Evolutionary conservation across 1,284 basidiomycete species (phyloP).

Genomic region (Microbotryum silenes-acaulis): DNA sequence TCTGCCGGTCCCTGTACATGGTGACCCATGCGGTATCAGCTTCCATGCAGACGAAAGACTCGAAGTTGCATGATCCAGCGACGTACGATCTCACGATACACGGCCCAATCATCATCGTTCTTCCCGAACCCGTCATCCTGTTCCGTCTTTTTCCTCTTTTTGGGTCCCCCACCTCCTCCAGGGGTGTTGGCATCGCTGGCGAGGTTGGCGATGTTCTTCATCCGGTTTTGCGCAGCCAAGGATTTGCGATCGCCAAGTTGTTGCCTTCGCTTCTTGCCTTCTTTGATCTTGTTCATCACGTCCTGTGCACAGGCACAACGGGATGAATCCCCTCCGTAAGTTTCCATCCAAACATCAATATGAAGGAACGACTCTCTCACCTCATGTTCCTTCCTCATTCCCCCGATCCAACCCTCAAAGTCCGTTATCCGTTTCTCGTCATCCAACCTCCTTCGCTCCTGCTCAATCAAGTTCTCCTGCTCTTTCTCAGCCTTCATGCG

Average conservation of each 20-base stretch:
- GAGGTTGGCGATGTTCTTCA: slow-evolving; percentile 92
- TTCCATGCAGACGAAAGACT: slow-evolving; percentile 40
- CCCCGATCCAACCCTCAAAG: slow-evolving; percentile 61
- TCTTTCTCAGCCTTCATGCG: slow-evolving; percentile 83
- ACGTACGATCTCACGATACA: slow-evolving; percentile 89
- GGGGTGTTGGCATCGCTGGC: slow-evolving; percentile 66
- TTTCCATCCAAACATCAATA: neutral
- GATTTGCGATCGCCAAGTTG: slow-evolving; percentile 87
- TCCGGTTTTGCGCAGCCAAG: slow-evolving; percentile 86
- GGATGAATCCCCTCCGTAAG: neutral
- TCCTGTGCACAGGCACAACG: slow-evolving; percentile 45
- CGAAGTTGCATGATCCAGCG: neutral
- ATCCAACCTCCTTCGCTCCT: slow-evolving; percentile 57
- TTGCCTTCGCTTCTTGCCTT: slow-evolving; percentile 68
- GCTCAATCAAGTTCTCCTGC: slow-evolving; percentile 59
- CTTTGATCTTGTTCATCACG: slow-evolving; percentile 76
- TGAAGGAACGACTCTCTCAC: slow-evolving; percentile 43
- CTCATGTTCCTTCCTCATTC: slow-evolving; percentile 67
- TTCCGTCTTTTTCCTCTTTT: slow-evolving; percentile 49
- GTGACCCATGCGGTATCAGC: slow-evolving; percentile 47
- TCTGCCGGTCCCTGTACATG: slow-evolving; percentile 46
- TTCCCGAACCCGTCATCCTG: slow-evolving; percentile 89
- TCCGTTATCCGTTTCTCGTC: slow-evolving; percentile 69
- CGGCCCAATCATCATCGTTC: slow-evolving; percentile 94
- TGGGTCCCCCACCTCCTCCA: slow-evolving; percentile 56